Evolutionary conservation across 768 basidiomycete genomes (phyloP), one percentile per base, ranked within the genome.

Genomic region (Clathrus columnatus): DNA sequence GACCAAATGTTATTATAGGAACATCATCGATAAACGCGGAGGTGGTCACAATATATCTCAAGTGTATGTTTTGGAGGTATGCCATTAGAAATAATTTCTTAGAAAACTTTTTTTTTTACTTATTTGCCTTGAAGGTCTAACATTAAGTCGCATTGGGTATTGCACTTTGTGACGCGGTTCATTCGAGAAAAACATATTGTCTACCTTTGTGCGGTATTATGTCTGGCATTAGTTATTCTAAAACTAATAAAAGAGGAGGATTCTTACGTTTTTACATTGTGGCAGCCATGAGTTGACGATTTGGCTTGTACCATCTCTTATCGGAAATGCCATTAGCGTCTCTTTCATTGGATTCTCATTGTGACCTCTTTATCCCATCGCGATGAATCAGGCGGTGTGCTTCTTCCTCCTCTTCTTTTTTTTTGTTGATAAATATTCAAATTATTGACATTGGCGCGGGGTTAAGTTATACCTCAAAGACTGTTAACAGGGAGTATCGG

Each of bases 321-420:
- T 86, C 7, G 83, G 78, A 2, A 75, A 79, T 60, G 86, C 79
- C 2, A 72, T 87, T 3, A 79, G 82, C 0, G 74, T 88, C 23
- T 75, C 83, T 1, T 60, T 87, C 46, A 68, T 87, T 16, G 87
- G 87, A 17, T 48, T 87, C 7, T 67, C 87, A 21, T 71, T 90
- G n/a, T 87, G 85, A 0, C 86, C 85, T 2, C 79, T 88, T 70
- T 88, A 84, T 63, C 85, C 84, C 1, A 78, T 86, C 18, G 63
- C 66, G 42, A 65, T 69, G 44, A 60, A 61, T 42, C 57, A 59
- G 24, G 55, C 59, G 18, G 63, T 51, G 18, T 30, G 50, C 18
- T 24, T 18, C 4, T 50, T 5, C 5, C n/a, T n/a, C n/a, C n/a
- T n/a, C n/a, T n/a, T n/a, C n/a, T n/a, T n/a, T n/a, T n/a, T n/a